Percentiles rank a stretch among this genome's conserved stretches.
phyloP scores from a whole-genome alignment of 768 basidiomycete species.

The Galerina marginata region DNA sequence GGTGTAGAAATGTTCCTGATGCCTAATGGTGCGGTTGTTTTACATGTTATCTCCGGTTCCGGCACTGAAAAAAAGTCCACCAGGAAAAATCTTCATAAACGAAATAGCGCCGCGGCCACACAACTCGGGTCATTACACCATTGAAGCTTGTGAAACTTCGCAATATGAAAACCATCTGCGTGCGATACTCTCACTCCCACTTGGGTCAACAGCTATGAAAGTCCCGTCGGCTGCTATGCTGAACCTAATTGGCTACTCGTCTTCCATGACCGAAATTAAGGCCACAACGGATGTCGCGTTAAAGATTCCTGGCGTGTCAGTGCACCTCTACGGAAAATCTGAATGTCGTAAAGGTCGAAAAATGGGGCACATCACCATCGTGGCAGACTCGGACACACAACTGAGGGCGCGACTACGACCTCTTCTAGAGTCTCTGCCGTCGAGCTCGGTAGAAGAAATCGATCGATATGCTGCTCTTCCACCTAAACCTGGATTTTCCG shows the following conservation, averaged over 20 bases:
- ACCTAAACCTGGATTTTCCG: conserved; percentile 59
- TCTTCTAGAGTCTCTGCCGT: conserved; percentile 71
- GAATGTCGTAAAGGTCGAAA: conserved; percentile 91
- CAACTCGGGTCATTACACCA: conserved; percentile 98
- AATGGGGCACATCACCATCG: conserved; percentile 96
- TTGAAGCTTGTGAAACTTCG: conserved; percentile 95
- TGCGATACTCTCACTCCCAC: conserved; percentile 86
- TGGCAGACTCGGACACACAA: conserved; percentile 81
- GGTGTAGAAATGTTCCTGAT: conserved; percentile 99
- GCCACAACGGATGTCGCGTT: conserved; percentile 65
- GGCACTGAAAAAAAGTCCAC: conserved; percentile 1
- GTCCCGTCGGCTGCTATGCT: conserved; percentile 92
- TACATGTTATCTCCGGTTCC: not conserved
- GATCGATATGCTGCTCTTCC: conserved; percentile 56
- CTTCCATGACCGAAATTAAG: conserved; percentile 64
- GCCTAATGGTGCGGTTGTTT: conserved; percentile 68
- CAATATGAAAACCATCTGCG: conserved; percentile 98
- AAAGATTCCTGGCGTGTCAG: conserved; percentile 70
- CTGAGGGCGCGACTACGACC: conserved; percentile 71
- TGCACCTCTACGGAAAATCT: conserved; percentile 95
- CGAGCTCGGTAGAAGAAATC: conserved; percentile 47
- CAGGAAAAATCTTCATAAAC: conserved; percentile 85
- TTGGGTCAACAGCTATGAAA: conserved; percentile 87
- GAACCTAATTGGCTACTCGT: conserved; percentile 89
- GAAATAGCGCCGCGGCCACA: conserved; percentile 98